A percentile compares a stretch with the other conserved stretches of the same genome.
Conservation (phyloP, 345 rosid genomes). For the Capsella bursapastoris region DNA sequence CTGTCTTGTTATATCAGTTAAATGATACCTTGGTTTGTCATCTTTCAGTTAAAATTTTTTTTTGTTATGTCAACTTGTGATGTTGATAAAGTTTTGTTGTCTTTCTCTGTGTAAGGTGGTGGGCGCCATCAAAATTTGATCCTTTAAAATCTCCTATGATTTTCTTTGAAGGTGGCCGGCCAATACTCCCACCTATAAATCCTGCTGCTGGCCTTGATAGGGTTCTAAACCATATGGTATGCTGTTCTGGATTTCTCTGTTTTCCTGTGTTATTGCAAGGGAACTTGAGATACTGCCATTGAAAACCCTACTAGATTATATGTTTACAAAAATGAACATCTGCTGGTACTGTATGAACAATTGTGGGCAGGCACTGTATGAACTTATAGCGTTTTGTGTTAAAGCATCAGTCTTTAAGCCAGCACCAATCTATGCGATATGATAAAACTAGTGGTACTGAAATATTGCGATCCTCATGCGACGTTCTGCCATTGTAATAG, state of each 20-base stretch:
- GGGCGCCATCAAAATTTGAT: conserved; percentile 94
- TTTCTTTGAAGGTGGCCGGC: conserved; percentile 75
- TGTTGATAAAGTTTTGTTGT: conserved; percentile 23
- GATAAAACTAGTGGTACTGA: conserved; percentile 5
- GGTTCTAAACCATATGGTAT: conserved; percentile 78
- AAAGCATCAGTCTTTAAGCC: conserved; percentile 16
- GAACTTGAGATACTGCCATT: neutral
- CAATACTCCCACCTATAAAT: conserved; percentile 71
- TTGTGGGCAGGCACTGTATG: neutral
- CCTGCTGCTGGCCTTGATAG: conserved; percentile 72
- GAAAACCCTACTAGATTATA: neutral
- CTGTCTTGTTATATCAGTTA: conserved; percentile 4
- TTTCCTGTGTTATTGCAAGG: conserved; percentile 5
- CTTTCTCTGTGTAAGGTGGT: conserved; percentile 66
- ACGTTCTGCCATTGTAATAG: conserved; percentile 36
- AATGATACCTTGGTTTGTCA: conserved; percentile 11
- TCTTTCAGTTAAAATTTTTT: conserved; percentile 3
- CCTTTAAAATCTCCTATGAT: conserved; percentile 87
- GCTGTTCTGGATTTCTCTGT: neutral
- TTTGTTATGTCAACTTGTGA: conserved; percentile 5
- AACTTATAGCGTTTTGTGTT: neutral
- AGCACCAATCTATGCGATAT: neutral
- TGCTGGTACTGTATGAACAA: neutral
- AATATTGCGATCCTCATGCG: conserved; percentile 1
- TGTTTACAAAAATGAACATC: neutral